Percentiles rank a stretch among this genome's conserved stretches.
Conservation (phyloP, 805 yeast genomes). For the Kuraishia hungarica region DNA sequence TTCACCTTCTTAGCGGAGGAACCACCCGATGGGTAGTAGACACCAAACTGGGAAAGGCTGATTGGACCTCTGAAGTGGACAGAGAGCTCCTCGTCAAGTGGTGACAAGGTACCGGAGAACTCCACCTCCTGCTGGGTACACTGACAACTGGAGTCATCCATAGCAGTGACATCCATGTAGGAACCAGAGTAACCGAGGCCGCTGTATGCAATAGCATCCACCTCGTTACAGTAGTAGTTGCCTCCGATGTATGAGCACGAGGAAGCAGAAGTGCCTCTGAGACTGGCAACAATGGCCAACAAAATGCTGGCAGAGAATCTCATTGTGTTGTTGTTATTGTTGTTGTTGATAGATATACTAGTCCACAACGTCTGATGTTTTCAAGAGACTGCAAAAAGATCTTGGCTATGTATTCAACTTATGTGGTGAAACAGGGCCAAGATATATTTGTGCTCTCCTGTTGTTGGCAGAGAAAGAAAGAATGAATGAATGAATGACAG, state of each 20-base stretch:
- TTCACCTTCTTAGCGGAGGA: conserved; percentile 28
- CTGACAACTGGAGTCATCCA: conserved; percentile 52
- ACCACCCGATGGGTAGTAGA: conserved; percentile 61
- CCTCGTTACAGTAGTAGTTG: conserved; percentile 76
- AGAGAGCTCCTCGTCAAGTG: conserved; percentile 79
- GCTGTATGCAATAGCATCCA: conserved; percentile 42
- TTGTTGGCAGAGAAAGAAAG: background rate
- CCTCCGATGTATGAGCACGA: conserved; percentile 42
- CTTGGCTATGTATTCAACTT: background rate
- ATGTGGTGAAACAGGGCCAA: too few relatives aligned
- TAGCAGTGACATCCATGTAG: conserved; percentile 61
- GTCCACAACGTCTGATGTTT: background rate
- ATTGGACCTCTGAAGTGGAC: conserved; percentile 90
- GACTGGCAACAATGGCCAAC: conserved; percentile 13
- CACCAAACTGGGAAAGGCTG: conserved; percentile 77
- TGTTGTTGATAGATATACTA: background rate
- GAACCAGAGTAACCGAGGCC: conserved; percentile 83
- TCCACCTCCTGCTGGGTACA: conserved; percentile 53
- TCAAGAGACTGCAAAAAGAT: background rate
- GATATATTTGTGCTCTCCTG: background rate
- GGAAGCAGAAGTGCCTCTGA: conserved; percentile 12
- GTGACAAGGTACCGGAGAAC: conserved; percentile 69
- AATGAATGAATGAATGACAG: background rate
- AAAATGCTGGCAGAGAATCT: conserved; percentile 12
- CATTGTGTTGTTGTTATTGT: conserved; percentile 8